Evolutionary conservation across 306 rosid genomes (phyloP), one percentile per base, ranked within the genome.

Genomic region (Rosa persica): DNA sequence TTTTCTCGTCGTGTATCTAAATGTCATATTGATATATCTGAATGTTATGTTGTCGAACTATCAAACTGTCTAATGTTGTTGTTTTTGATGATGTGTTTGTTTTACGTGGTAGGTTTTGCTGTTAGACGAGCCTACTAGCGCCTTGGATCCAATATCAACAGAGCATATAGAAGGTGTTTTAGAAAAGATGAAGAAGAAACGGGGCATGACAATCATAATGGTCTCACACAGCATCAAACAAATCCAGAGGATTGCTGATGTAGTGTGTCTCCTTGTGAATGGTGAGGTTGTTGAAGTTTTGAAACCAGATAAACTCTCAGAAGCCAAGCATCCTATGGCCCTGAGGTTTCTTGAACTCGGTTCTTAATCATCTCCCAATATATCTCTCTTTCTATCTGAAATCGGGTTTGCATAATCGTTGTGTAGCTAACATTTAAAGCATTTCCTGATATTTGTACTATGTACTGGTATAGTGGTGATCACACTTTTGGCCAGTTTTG

Each of bases 211-310:
- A 23, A 82, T 87, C 40, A 78, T 95, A 68, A 85, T 95, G 79
- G 98, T 95, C 43, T 95, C 98, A 49, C 96, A 92, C 60, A 92
- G 96, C 91, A 85, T 95, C 85, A 95, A 92, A 73, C 98, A 91
- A 55, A 92, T 95, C 48, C 98, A 91, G 82, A 88, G 97, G 82
- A 85, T 95, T 64, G 98, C 98, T 47, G 93, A 95, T 78, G 15
- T 92, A 8, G 97, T 89, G 22, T 95, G 98, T 75, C 87, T 95
- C 43, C 89, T 95, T 19, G 98, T 95, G 43, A 83, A 91, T 39
- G 97, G 98, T 42, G 87, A 91, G 81, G 82, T 95, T 72, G 98
- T 91, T 46, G 93, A 95, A 81, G 87, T 89, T 66, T 78, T 95
- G 1, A 81, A 83, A 61, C 96, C 98, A 76, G 27, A 90, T 57